Evolutionary conservation across 1,284 basidiomycete species (phyloP).

Genomic region (Boletus hoseneyae): DNA sequence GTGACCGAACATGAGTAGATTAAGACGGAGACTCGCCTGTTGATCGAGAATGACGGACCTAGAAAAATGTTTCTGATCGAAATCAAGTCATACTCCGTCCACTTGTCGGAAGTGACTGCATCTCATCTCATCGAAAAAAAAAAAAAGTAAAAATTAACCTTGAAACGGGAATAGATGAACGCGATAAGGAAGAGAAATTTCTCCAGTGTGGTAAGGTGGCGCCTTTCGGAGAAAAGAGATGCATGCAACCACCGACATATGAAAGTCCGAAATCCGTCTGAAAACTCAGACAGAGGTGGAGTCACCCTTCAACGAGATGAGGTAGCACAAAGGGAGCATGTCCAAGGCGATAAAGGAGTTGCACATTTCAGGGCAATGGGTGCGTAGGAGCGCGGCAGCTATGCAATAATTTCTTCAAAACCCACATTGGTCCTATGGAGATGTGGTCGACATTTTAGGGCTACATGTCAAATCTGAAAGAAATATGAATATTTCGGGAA

Average conservation of each 20-base stretch:
- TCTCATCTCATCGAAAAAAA: conserved; percentile 20
- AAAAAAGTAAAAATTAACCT: conserved; percentile 9
- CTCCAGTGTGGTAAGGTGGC: conserved; percentile 20
- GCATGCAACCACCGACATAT: conserved; percentile 29
- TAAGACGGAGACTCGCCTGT: conserved; percentile 20
- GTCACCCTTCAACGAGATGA: conserved; percentile 16
- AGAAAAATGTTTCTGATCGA: conserved; percentile 27
- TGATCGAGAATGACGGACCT: conserved; percentile 6
- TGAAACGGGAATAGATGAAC: conserved; percentile 23
- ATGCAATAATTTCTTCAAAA: conserved; percentile 10
- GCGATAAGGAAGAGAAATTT: conserved; percentile 20
- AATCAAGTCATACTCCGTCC: conserved; percentile 12
- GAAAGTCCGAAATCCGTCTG: conserved; percentile 32
- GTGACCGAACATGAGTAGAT: conserved; percentile 14
- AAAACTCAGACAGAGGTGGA: conserved; percentile 32
- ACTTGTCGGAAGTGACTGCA: conserved; percentile 13
- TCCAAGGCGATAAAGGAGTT: conserved; percentile 10
- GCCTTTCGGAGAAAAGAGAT: conserved; percentile 25
- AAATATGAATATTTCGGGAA: conserved; percentile 23
- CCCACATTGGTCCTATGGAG: conserved; percentile 8
- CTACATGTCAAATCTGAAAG: conserved; percentile 23
- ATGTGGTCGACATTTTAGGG: conserved; percentile 15
- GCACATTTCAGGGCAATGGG: conserved; percentile 13
- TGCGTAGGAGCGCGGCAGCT: conserved; percentile 3
- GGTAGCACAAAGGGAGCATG: conserved; percentile 7